Percentiles rank a stretch among this genome's conserved stretches.
Evolutionary conservation across 2,329 filamentous ascomycete species (phyloP).

Genomic region (Didymella keratinophila): DNA sequence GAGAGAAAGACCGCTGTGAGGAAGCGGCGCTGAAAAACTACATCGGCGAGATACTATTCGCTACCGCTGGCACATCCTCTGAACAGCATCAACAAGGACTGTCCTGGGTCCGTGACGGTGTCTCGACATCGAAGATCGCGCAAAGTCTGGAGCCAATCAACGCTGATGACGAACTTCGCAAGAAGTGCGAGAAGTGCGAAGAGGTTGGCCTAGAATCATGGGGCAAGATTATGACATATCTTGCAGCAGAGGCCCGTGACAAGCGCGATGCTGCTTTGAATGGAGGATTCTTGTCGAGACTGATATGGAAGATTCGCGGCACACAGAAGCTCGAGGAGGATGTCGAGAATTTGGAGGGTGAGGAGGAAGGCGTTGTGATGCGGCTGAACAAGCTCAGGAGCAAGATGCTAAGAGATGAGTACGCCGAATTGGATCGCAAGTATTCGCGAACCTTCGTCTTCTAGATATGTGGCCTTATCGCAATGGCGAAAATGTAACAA

Average conservation of each 20-base stretch:
- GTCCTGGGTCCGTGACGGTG: slow-evolving; percentile 88
- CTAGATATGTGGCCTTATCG: slow-evolving; percentile 20
- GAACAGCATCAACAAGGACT: slow-evolving; percentile 68
- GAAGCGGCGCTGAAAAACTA: slow-evolving; percentile 88
- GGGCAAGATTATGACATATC: slow-evolving; percentile 76
- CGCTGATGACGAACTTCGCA: slow-evolving; percentile 54
- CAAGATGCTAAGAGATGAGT: slow-evolving; percentile 46
- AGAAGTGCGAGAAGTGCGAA: slow-evolving; percentile 79
- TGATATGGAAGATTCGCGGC: slow-evolving; percentile 41
- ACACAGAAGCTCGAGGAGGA: slow-evolving; percentile 38
- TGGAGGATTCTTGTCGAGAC: slow-evolving; percentile 26
- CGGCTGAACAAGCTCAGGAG: slow-evolving; percentile 46
- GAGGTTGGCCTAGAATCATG: slow-evolving; percentile 80
- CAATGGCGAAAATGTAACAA: slow-evolving; percentile 1
- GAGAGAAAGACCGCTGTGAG: slow-evolving; percentile 73
- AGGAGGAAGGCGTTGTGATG: slow-evolving; percentile 47
- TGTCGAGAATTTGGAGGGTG: slow-evolving; percentile 44
- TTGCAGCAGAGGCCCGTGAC: slow-evolving; percentile 60
- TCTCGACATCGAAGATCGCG: slow-evolving; percentile 73
- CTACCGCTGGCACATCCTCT: slow-evolving; percentile 60
- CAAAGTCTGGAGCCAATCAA: slow-evolving; percentile 58
- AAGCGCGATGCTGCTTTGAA: slow-evolving; percentile 34
- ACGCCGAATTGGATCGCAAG: slow-evolving; percentile 47
- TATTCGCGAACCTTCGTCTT: slow-evolving; percentile 49
- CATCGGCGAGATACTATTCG: slow-evolving; percentile 92